Evolutionary conservation across 1,284 basidiomycete species (phyloP).

Genomic region (Sparassis latifolia): DNA sequence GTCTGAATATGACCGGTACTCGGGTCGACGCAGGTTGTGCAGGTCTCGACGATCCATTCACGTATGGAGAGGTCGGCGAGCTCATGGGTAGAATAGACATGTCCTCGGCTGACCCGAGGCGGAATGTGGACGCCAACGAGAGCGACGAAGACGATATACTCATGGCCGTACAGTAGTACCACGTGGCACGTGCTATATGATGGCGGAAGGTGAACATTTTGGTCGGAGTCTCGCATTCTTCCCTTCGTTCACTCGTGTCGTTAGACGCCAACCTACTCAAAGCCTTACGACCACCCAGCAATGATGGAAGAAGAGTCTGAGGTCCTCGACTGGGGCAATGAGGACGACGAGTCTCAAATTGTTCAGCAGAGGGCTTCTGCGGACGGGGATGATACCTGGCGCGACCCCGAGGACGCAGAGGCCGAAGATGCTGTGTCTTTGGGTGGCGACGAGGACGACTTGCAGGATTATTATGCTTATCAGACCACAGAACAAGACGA

Average conservation of each 20-base stretch:
- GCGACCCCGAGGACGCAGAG: slow-evolving; percentile 38
- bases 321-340: slow-evolving; percentile 69
- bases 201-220: too few relatives aligned
- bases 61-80: slow-evolving; percentile 29
- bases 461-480: slow-evolving; percentile 31
- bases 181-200: too few relatives aligned
- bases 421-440: slow-evolving; percentile 62
- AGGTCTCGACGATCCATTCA: slow-evolving; percentile 31
- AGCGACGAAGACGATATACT: too few relatives aligned
- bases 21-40: slow-evolving; percentile 39
- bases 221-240: too few relatives aligned
- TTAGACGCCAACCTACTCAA: too few relatives aligned
- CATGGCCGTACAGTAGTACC: too few relatives aligned
- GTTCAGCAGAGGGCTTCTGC: slow-evolving; percentile 5
- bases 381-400: slow-evolving; percentile 13
- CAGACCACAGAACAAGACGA: slow-evolving; percentile 21
- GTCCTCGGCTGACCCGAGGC: slow-evolving; percentile 8
- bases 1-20: slow-evolving; percentile 74
- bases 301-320: slow-evolving; percentile 65
- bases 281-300: neutral
- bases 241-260: too few relatives aligned
- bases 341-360: slow-evolving; percentile 48
- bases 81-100: slow-evolving; percentile 58
- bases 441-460: slow-evolving; percentile 64
- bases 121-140: too few relatives aligned